Evolutionary conservation across 768 basidiomycete species (phyloP), one percentile per base, ranked within the genome.

Genomic region (Stropharia rugosoannulata): DNA sequence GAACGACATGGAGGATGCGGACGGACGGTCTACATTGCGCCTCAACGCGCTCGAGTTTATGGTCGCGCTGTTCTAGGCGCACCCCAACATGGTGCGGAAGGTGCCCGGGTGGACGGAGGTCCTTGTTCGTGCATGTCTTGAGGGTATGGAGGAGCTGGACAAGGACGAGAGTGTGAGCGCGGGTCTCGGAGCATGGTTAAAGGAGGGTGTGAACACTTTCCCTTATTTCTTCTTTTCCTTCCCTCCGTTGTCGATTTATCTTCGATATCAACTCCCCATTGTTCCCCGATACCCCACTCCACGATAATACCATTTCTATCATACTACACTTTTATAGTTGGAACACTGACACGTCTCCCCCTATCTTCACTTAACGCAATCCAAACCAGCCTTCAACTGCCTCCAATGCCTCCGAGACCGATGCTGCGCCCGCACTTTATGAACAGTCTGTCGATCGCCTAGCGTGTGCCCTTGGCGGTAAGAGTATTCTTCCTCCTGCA

Each of bases 371-470:
- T n/a, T n/a, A n/a, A n/a, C n/a, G n/a, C n/a, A 1, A 22, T 22
- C 22, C 22, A 32, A 32, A 4, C 29, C 29, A 90, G 86, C 87
- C 86, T 5, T 83, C 87, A 1, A 75, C 82, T 4, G 81, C 76
- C 56, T 83, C 80, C 25, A 83, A 73, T 57, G 80, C 90, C 7
- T 73, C 81, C 0, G 79, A 82, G 40, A 76, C 76, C 25, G 87
- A 89, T 41, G 79, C 74, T 1, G 85, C 87, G 39, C 89, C 87
- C 1, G 85, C 85, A 35, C 76, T 89, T 25, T 93, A 91, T 57
- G 93, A 96, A 61, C 90, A 94, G 59, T 80, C 88, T 0, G 70
- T 95, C 1, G 94, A 96, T 68, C 75, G 93, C 7, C 68, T 95
- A 3, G 89, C 93, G 9, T 86, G 86, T 68, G 89, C 90, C 0